phyloP scores from a whole-genome alignment of 352 stramenopile genomes.

The Phytophthora cajani region DNA sequence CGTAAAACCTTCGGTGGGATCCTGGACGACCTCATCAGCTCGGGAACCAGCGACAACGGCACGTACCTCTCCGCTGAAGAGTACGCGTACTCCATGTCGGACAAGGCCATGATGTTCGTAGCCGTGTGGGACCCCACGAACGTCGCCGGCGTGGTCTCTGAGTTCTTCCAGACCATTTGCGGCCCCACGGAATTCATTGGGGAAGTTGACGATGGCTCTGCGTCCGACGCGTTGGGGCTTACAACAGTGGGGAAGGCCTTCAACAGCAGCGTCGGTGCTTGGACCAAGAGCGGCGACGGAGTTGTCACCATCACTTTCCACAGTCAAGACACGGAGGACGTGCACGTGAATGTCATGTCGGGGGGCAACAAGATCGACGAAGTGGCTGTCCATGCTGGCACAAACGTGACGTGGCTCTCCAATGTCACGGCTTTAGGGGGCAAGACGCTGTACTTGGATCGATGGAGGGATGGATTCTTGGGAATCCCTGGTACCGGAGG shows the following conservation, averaged over 20 bases:
- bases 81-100: conserved; percentile 42
- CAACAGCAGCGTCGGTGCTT: conserved; percentile 34
- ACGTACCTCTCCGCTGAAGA: conserved; percentile 39
- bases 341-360: conserved; percentile 42
- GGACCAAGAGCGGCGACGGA: conserved; percentile 41
- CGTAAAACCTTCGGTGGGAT: conserved; percentile 52
- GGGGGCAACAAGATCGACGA: conserved; percentile 28
- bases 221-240: conserved; percentile 39
- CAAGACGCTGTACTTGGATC: conserved; percentile 59
- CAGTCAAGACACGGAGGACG: conserved; percentile 44
- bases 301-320: conserved; percentile 40
- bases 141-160: conserved; percentile 41
- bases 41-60: conserved; percentile 34
- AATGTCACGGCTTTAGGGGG: conserved; percentile 33
- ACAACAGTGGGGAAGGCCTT: conserved; percentile 46
- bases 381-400: conserved; percentile 37
- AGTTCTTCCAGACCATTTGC: conserved; percentile 65
- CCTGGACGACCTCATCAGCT: conserved; percentile 51
- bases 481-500: conserved; percentile 43
- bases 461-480: conserved; percentile 50
- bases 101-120: conserved; percentile 43
- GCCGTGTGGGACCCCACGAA: conserved; percentile 55
- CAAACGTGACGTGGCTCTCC: conserved; percentile 39
- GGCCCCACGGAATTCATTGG: conserved; percentile 50
- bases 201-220: conserved; percentile 50